These are phyloP conservation scores for Mycena vulgaris DNA, from an alignment of 768 basidiomycete genomes.

Conservation along the genomic window DNA sequence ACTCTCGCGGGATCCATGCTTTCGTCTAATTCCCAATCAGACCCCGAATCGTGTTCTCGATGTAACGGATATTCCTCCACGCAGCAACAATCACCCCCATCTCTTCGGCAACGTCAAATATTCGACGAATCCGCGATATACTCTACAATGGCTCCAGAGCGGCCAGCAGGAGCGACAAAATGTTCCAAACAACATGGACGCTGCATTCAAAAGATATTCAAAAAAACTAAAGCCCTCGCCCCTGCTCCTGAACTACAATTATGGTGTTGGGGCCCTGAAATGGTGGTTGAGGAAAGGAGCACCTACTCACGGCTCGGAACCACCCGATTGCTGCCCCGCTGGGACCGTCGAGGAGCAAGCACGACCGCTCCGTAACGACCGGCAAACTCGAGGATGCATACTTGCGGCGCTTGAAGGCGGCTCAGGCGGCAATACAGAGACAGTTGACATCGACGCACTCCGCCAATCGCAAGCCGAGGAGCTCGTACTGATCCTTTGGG, in stretches of 20 bases:
- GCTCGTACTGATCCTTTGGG: not conserved
- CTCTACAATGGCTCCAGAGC: conserved; percentile 10
- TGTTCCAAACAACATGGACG: conserved; percentile 28
- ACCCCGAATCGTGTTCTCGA: conserved; percentile 13
- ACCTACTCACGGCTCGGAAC: conserved; percentile 3
- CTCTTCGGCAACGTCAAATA: not conserved
- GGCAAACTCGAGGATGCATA: no score
- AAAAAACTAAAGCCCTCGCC: not conserved
- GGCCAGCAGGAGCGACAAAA: not conserved
- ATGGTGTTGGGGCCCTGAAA: conserved; percentile 33
- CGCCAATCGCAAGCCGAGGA: not conserved
- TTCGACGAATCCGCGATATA: conserved; percentile 3
- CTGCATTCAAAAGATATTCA: conserved; percentile 14
- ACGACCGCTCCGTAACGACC: no score
- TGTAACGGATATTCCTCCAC: not conserved
- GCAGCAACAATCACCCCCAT: not conserved
- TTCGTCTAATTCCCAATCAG: conserved; percentile 3
- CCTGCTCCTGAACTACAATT: conserved; percentile 35
- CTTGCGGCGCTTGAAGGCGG: no score
- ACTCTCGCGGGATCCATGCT: not conserved
- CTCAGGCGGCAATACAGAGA: no score
- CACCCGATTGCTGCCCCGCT: conserved; percentile 5
- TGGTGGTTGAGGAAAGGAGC: conserved; percentile 33
- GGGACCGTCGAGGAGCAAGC: no score
- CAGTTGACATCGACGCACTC: conserved; percentile 15